Conservation (phyloP, 768 basidiomycete species). For the Podaxis sp. region DNA sequence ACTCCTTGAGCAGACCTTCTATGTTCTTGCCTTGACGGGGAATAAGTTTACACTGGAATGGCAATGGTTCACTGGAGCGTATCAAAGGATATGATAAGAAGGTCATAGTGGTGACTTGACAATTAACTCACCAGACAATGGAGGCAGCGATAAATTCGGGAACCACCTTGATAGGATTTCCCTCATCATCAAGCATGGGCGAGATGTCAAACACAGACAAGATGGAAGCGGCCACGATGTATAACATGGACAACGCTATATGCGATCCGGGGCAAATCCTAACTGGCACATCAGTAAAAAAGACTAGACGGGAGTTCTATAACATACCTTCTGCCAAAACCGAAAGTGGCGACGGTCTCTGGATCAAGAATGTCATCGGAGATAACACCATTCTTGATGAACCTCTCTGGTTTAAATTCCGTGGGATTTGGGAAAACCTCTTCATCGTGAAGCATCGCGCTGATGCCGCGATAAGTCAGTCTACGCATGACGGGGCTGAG, state of each 20-base stretch:
- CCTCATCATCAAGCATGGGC: constrained; percentile 26
- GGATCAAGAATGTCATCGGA: constrained; percentile 14
- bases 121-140: constrained; percentile 2
- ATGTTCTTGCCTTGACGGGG: constrained; percentile 4
- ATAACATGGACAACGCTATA: constrained; percentile 20
- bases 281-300: neutral
- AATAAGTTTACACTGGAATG: constrained; percentile 1
- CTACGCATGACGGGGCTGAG: neutral
- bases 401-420: constrained; percentile 22
- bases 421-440: constrained; percentile 19
- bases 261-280: constrained; percentile 23
- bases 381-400: constrained; percentile 16
- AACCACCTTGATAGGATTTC: constrained; percentile 23
- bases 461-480: neutral
- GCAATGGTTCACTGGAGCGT: neutral
- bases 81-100: neutral
- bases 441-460: constrained; percentile 24
- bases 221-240: constrained; percentile 19
- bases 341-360: constrained; percentile 20
- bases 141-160: constrained; percentile 18
- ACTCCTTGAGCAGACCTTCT: neutral
- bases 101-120: neutral
- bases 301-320: too few relatives aligned
- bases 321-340: constrained; percentile 22
- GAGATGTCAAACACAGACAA: constrained; percentile 21